Conservation (phyloP, 352 stramenopile species). For the Elongisporangium anandrum region DNA sequence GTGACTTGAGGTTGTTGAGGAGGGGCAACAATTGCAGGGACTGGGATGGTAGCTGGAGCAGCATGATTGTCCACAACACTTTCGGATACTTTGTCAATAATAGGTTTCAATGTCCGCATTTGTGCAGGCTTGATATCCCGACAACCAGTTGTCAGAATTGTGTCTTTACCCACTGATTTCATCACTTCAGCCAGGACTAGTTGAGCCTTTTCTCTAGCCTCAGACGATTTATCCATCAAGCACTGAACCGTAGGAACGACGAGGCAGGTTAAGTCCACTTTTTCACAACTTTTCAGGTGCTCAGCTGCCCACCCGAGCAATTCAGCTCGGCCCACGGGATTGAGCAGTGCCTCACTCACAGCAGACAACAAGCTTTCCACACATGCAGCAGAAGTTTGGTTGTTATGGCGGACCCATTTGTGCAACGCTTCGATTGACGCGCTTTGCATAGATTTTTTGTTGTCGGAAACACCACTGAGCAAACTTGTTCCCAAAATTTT, state of each 20-base stretch:
- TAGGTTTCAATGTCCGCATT: constrained; percentile 82
- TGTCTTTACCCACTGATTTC: constrained; percentile 76
- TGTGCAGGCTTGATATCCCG: constrained; percentile 82
- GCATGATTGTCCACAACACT: constrained; percentile 20
- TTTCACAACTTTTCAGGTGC: constrained; percentile 57
- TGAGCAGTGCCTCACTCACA: constrained; percentile 65
- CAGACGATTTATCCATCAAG: constrained; percentile 80
- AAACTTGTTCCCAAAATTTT: constrained; percentile 72
- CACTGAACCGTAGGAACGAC: constrained; percentile 73
- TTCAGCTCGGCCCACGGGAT: constrained; percentile 75
- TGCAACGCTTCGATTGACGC: constrained; percentile 74
- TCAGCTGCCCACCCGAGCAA: constrained; percentile 71
- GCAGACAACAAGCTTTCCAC: constrained; percentile 70
- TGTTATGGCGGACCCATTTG: constrained; percentile 81
- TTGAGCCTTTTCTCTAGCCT: constrained; percentile 79
- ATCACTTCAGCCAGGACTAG: constrained; percentile 74
- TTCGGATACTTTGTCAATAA: constrained; percentile 74
- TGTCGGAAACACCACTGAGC: constrained; percentile 72
- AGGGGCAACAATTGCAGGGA: neutral
- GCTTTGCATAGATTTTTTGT: constrained; percentile 87
- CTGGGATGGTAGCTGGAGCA: constrained; percentile 4
- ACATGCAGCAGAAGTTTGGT: constrained; percentile 51
- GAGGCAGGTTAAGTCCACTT: constrained; percentile 62
- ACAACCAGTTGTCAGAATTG: constrained; percentile 62
- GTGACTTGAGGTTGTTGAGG: neutral